Base-by-base conservation (phyloP, 2,329 filamentous ascomycete genomes). In the Aspergillus ustus region DNA sequence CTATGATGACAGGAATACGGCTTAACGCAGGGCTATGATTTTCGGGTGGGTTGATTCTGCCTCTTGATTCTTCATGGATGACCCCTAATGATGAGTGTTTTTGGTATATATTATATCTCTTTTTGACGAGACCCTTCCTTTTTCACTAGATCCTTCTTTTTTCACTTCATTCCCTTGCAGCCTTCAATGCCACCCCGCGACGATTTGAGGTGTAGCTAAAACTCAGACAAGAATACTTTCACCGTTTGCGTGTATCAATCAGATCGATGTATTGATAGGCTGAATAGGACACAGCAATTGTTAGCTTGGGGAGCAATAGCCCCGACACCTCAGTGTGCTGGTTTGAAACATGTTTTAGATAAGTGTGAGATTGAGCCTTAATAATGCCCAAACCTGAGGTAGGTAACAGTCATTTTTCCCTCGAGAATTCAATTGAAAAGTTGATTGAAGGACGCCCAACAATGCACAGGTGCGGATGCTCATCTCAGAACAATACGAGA, bases 21-120 rank as follows among this genome's bases (percentile, higher is more conserved):
- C 69, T 67, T 72, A 57, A 73, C 67, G 72, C 66, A 72, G 70
- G 69, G 69, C 68, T 71, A 75, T 66, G 73, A 75, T 67, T 67
- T 13, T 6, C 5, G 34, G 34, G 15, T 13, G 34, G 34, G 15
- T 40, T 13, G 11, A 17, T 40, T 40, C 8, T 40, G 34, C 11
- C 15, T 13, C 4, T 4, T 40, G 34, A 13, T 40, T 40, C 34
- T 40, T 15, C 15, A 15, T 40, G 2, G 11, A 40, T 40, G 34
- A 40, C 34, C 34, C 11, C 34, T 40, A 15, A 40, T 40, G 13
- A 40, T 13, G 34, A 37, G 34, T 40, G 34, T 40, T 40, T 34
- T 40, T 40, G 34, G 34, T 40, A 40, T 40, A 40, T 40, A 15
- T 25, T 25, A 25, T 25, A 25, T 25, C 25, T 25, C 34, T 17